Evolutionary conservation across 192 early-diverging fungal genomes (phyloP).

Genomic region (Mycoemilia scoparia): DNA sequence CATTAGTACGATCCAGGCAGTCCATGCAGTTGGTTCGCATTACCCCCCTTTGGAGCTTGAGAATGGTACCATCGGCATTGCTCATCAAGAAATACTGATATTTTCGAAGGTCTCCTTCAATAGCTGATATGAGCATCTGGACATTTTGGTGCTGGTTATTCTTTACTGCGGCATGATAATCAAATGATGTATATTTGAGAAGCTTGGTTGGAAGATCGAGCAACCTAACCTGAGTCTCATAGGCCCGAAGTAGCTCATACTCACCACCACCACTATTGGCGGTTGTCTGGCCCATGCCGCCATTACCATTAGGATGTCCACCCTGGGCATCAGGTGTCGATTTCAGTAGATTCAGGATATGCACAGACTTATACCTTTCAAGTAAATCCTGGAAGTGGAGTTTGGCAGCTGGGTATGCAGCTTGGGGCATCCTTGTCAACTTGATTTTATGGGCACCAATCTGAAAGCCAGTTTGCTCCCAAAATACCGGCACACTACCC

Average conservation of each 20-base stretch:
- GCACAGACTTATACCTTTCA: constrained; percentile 51
- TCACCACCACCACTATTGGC: constrained; percentile 30
- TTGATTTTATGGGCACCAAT: constrained; percentile 67
- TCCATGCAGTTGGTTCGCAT: constrained; percentile 90
- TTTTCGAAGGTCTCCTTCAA: constrained; percentile 31
- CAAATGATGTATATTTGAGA: constrained; percentile 54
- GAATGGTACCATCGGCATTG: constrained; percentile 29
- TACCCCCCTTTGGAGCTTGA: constrained; percentile 60
- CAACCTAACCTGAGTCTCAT: constrained; percentile 28
- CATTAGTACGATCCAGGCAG: constrained; percentile 74
- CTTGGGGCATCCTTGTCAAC: constrained; percentile 59
- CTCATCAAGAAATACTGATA: constrained; percentile 58
- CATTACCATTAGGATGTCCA: constrained; percentile 13
- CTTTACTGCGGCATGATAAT: constrained; percentile 65
- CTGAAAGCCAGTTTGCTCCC: constrained; percentile 88
- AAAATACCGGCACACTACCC: constrained; percentile 84
- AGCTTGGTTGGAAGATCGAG: constrained; percentile 24
- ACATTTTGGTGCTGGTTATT: constrained; percentile 63
- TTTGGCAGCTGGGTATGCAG: constrained; percentile 66
- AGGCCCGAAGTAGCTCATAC: constrained; percentile 46
- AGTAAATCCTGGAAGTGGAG: constrained; percentile 57
- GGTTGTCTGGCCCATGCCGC: constrained; percentile 3
- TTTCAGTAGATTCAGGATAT: constrained; percentile 62
- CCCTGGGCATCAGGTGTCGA: constrained; percentile 32
- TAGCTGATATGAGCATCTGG: constrained; percentile 30